phyloP scores from a whole-genome alignment of 441 rosid species.

The Eutrema salsugineum region DNA sequence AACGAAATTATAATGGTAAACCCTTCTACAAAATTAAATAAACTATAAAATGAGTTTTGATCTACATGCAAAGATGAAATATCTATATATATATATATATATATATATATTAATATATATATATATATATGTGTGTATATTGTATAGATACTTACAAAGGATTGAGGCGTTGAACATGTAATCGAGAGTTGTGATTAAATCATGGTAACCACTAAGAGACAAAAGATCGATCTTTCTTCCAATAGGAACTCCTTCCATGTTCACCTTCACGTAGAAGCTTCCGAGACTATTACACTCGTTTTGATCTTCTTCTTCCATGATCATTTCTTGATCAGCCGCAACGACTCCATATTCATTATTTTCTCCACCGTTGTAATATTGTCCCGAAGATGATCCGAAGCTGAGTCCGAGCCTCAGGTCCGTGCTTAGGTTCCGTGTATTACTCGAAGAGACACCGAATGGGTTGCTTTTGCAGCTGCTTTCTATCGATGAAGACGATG shows the following conservation, averaged over 20 bases:
- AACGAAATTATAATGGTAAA: no score
- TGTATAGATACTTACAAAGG: slow-evolving; percentile 42
- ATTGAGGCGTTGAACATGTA: slow-evolving; percentile 72
- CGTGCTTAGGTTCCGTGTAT: slow-evolving; percentile 43
- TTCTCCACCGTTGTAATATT: slow-evolving; percentile 34
- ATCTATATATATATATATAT: background rate
- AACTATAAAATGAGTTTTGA: background rate
- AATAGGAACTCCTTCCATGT: slow-evolving; percentile 90
- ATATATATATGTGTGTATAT: background rate
- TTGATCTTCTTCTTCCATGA: slow-evolving; percentile 49
- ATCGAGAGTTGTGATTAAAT: slow-evolving; percentile 68
- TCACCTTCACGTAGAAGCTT: slow-evolving; percentile 79
- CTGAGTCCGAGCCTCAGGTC: slow-evolving; percentile 77
- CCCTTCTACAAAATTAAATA: no score
- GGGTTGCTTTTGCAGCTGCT: slow-evolving; percentile 40
- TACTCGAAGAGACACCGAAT: slow-evolving; percentile 24
- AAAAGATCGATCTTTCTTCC: slow-evolving; percentile 75
- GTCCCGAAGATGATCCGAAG: slow-evolving; percentile 36
- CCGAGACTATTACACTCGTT: slow-evolving; percentile 58
- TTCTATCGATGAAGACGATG: slow-evolving; percentile 59
- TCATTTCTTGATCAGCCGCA: slow-evolving; percentile 22
- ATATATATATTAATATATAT: no score
- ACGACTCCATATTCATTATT: slow-evolving; percentile 32
- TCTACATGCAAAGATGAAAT: background rate
- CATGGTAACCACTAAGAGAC: slow-evolving; percentile 65